Evolutionary conservation across 805 yeast genomes (phyloP), one percentile per base, ranked within the genome.

Genomic region (Metschnikowia lachancei): DNA sequence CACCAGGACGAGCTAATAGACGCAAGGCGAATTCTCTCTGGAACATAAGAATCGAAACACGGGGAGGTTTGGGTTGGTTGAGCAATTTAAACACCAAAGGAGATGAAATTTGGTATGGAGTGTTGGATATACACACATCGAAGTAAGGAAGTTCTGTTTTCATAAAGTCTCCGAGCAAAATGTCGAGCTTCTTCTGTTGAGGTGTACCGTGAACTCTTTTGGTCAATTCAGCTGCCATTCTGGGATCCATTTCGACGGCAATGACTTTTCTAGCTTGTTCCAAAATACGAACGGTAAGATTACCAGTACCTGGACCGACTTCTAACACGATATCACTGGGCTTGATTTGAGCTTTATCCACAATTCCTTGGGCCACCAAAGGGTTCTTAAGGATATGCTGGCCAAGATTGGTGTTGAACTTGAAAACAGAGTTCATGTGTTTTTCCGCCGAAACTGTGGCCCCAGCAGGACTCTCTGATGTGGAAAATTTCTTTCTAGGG

Each of bases 271-370:
- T 77, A 0, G 97, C 98, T 65, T 90, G 85, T 58, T 92, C 97
- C 45, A 94, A 68, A 31, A 94, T 94, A 51, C 95, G 77, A 31
- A 92, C 95, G 0, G 99, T 94, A 69, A 94, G 76, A 61, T 94
- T 94, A 72, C 99, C 99, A 0, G 99, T 94, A 81, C 99, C 99
- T 2, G 99, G 99, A 59, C 99, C 99, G 43, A 94, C 96, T 72
- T 94, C 99, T 35, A 94, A 74, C 1, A 94, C 98, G 7, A 82
- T 81, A 62, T 94, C 99, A 26, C 95, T 84, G 2, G 98, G 97
- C 59, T 82, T 85, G 45, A 94, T 85, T 32, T 82, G 85, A 1
- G 99, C 98, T 62, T 92, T 92, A 64, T 94, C 98, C 14, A 94
- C 99, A 64, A 94, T 94, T 13, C 97, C 98, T 65, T 94, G 98